phyloP scores from a whole-genome alignment of 371 early-diverging fungal species.

The Zopfochytrium polystomum region DNA sequence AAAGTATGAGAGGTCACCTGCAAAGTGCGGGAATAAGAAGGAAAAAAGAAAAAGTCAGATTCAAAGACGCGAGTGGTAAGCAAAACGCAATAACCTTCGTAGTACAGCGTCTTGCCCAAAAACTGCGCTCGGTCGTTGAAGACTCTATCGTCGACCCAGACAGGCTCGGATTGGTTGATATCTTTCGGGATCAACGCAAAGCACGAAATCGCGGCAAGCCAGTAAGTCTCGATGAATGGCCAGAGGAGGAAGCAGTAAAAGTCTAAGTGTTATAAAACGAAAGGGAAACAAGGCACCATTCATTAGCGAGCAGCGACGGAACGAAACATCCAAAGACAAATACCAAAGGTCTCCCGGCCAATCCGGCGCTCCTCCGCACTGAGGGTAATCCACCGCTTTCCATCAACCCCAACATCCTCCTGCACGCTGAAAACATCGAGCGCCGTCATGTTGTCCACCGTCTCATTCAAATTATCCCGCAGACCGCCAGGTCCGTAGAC shows the following conservation, averaged over 20 bases:
- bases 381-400: conserved; percentile 35
- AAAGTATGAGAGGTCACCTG: conserved; percentile 72
- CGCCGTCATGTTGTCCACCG: conserved; percentile 61
- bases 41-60: background rate
- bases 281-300: background rate
- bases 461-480: conserved; percentile 65
- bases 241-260: conserved; percentile 82
- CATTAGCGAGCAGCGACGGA: no score
- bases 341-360: conserved; percentile 78
- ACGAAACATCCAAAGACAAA: no score
- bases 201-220: conserved; percentile 64
- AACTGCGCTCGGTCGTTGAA: conserved; percentile 70
- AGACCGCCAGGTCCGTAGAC: conserved; percentile 78
- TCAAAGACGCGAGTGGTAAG: background rate
- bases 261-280: conserved; percentile 46
- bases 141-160: conserved; percentile 67
- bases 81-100: conserved; percentile 45
- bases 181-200: conserved; percentile 54
- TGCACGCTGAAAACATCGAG: conserved; percentile 39
- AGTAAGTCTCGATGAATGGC: conserved; percentile 89
- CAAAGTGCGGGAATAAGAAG: background rate
- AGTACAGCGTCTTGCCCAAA: conserved; percentile 78
- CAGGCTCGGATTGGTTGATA: conserved; percentile 24
- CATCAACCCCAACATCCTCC: conserved; percentile 20
- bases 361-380: conserved; percentile 65